Evolutionary conservation across 257 asterid genomes (phyloP).

Genomic region (Rhazya stricta): DNA sequence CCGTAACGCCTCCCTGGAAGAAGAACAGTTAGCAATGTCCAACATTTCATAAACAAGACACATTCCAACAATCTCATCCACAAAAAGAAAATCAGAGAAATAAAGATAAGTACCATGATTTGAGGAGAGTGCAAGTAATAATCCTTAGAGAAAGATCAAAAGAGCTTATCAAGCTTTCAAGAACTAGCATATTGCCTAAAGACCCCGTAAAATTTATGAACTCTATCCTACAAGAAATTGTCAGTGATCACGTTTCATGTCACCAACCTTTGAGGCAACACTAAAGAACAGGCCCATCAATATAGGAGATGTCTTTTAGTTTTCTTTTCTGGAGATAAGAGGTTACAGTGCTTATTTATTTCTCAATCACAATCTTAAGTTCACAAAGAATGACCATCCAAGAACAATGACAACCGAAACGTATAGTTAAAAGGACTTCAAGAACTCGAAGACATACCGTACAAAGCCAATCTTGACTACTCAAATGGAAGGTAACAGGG

Average conservation of each 20-base stretch:
- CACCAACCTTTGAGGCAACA: neutral
- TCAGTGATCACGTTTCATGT: neutral
- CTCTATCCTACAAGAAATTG: neutral
- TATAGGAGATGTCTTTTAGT: neutral
- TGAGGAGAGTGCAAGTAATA: neutral
- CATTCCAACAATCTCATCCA: neutral
- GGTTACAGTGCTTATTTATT: neutral
- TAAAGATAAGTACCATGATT: no score
- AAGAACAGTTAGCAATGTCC: neutral
- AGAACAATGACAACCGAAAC: neutral
- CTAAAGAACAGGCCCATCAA: neutral
- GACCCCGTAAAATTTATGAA: neutral
- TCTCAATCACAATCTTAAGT: neutral
- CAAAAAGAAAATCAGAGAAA: neutral
- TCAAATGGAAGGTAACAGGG: neutral
- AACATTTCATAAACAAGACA: neutral
- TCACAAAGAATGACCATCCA: neutral
- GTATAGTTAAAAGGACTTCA: neutral
- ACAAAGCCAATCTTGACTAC: neutral
- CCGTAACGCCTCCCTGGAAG: slow-evolving; percentile 61
- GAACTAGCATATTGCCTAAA: neutral
- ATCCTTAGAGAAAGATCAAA: neutral
- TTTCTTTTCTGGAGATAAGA: neutral
- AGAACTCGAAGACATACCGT: neutral
- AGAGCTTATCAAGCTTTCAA: neutral